Conservation (phyloP, 441 rosid species). For the Macaranga tanarius region DNA sequence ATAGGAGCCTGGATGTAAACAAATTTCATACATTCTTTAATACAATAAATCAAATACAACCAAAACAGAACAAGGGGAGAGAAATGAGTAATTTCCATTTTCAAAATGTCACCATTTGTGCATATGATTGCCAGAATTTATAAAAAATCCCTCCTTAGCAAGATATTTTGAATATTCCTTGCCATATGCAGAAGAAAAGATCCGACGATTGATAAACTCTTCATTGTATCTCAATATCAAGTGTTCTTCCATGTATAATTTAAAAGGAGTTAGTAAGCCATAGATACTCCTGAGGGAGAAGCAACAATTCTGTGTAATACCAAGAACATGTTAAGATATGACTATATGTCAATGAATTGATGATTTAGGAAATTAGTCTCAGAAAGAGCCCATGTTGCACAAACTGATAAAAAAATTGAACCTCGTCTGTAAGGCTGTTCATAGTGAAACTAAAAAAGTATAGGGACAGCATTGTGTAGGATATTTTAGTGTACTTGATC, state of each 20-base stretch:
- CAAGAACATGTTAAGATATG: background rate
- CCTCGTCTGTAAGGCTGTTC: background rate
- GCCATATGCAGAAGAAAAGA: background rate
- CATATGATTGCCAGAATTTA: background rate
- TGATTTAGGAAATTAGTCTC: background rate
- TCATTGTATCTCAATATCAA: background rate
- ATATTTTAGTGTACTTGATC: too few relatives aligned
- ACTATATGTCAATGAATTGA: background rate
- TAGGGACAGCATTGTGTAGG: too few relatives aligned
- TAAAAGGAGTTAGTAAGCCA: background rate
- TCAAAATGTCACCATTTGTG: background rate
- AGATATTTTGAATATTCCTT: background rate
- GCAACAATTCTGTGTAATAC: background rate
- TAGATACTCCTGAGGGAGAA: background rate
- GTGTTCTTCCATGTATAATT: background rate
- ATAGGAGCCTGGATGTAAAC: background rate
- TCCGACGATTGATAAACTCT: background rate
- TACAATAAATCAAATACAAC: background rate
- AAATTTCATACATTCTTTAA: background rate
- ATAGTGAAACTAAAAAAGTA: background rate
- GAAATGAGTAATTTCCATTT: background rate
- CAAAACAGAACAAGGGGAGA: background rate
- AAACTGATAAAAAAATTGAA: background rate
- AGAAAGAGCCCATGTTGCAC: background rate
- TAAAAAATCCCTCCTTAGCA: background rate